Conservation (phyloP, 352 stramenopile species). For the Globisporangium parvum region DNA sequence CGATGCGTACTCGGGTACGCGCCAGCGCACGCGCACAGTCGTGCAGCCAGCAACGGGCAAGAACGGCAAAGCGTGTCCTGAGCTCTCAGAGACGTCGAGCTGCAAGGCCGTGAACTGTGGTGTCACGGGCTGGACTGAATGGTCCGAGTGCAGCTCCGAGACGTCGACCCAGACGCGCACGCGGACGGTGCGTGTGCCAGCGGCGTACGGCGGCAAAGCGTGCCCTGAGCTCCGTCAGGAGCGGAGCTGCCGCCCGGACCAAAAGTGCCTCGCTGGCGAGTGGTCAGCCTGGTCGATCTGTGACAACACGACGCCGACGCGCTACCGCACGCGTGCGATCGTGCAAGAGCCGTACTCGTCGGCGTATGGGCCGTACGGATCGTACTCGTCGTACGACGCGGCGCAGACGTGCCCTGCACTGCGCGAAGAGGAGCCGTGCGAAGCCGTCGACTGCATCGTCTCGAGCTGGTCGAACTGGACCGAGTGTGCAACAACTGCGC, state of each 20-base stretch:
- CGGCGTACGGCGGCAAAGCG: constrained; percentile 24
- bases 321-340: constrained; percentile 38
- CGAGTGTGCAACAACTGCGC: constrained; percentile 26
- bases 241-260: constrained; percentile 26
- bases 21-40: constrained; percentile 34
- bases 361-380: background rate
- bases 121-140: constrained; percentile 40
- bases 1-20: constrained; percentile 22
- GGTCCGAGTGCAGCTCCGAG: constrained; percentile 30
- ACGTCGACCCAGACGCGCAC: constrained; percentile 29
- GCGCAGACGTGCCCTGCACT: constrained; percentile 26
- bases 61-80: constrained; percentile 34
- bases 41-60: constrained; percentile 17
- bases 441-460: constrained; percentile 43
- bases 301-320: constrained; percentile 18
- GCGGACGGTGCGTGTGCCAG: constrained; percentile 31
- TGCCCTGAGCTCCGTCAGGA: constrained; percentile 40
- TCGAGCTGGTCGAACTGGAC: constrained; percentile 46
- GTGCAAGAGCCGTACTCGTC: constrained; percentile 16
- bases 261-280: constrained; percentile 42
- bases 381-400: constrained; percentile 1
- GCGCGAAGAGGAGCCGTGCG: constrained; percentile 32
- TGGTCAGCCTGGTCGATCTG: constrained; percentile 50
- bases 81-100: constrained; percentile 28
- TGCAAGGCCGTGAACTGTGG: constrained; percentile 51